phyloP scores from a whole-genome alignment of 257 asterid species.

The Plectranthus barbatus region DNA sequence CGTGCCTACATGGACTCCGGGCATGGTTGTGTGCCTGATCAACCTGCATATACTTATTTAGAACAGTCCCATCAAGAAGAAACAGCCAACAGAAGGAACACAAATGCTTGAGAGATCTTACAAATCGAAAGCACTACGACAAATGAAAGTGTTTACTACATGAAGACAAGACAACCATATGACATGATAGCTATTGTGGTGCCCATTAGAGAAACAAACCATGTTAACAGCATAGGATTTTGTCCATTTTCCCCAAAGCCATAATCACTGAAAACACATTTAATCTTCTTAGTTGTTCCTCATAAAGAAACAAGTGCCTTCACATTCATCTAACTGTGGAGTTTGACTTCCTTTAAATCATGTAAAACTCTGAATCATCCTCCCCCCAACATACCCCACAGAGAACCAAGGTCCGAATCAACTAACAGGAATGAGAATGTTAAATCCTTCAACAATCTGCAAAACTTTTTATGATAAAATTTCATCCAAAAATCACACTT shows the following conservation, averaged over 20 bases:
- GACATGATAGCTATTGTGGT: constrained; percentile 49
- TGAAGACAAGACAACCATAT: constrained; percentile 37
- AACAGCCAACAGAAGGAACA: background rate
- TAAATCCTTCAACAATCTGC: background rate
- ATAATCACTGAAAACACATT: constrained; percentile 11
- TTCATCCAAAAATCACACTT: background rate
- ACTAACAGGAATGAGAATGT: background rate
- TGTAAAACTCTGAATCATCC: background rate
- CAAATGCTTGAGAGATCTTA: background rate
- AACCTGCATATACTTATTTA: constrained; percentile 35
- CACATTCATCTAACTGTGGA: background rate
- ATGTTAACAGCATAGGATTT: constrained; percentile 29
- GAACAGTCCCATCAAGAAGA: constrained; percentile 7
- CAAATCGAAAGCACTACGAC: constrained; percentile 2
- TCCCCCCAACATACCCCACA: background rate
- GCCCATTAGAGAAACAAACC: constrained; percentile 37
- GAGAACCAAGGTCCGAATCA: background rate
- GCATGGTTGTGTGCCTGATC: constrained; percentile 36
- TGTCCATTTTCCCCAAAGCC: constrained; percentile 28
- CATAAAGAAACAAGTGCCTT: background rate
- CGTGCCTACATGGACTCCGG: constrained; percentile 27
- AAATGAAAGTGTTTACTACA: constrained; percentile 1
- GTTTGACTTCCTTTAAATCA: background rate
- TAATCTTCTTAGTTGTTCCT: background rate
- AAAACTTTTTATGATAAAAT: background rate